Evolutionary conservation across 371 early-diverging fungal genomes (phyloP), one percentile per base, ranked within the genome.

Genomic region (Syncephalastrum contaminatum): DNA sequence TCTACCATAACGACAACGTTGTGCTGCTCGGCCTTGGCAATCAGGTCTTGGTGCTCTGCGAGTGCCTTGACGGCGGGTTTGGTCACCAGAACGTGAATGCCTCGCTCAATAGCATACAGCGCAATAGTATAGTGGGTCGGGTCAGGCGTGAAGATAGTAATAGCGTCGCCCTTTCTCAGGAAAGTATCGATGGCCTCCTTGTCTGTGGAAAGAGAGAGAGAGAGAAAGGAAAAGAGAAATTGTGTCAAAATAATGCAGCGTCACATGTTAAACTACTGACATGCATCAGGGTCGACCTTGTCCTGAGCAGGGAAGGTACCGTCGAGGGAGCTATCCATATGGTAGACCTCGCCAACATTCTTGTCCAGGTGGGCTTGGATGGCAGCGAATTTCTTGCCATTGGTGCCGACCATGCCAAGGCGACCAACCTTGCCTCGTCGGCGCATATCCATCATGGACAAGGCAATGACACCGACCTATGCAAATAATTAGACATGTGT

Each of bases 61-160:
- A 66, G 49, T 4, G 67, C 51, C 65, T 74, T 74, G 14, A 80
- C 81, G 10, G 80, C 73, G 6, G 81, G 81, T 47, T 81, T 81
- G 19, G 81, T 70, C 20, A 77, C 39, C 13, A 78, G 56, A 24
- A 81, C 80, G 51, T 81, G 80, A 18, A 79, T 52, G 25, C 72
- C 66, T 3, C 60, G 56, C 57, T 61, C 58, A 21, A 81, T 66
- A n/a, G 81, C 81, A 50, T 74, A 75, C 21, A 66, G 49, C 15
- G 73, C 69, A 52, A 80, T 77, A 1, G 46, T 63, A 52, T 60
- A 80, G 51, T 81, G 81, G 15, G 80, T 80, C 19, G 76, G 77
- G 53, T 81, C 81, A 4, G 81, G 81, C 6, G 81, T 81, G 51
- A 81, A 81, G 20, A 81, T 62, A 39, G 70, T 75, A n/a, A 77